A percentile compares a stretch with the other conserved stretches of the same genome.
These are phyloP conservation scores for Takashimella koratensis DNA, from an alignment of 1,284 basidiomycete genomes.

Conservation along the genomic window DNA sequence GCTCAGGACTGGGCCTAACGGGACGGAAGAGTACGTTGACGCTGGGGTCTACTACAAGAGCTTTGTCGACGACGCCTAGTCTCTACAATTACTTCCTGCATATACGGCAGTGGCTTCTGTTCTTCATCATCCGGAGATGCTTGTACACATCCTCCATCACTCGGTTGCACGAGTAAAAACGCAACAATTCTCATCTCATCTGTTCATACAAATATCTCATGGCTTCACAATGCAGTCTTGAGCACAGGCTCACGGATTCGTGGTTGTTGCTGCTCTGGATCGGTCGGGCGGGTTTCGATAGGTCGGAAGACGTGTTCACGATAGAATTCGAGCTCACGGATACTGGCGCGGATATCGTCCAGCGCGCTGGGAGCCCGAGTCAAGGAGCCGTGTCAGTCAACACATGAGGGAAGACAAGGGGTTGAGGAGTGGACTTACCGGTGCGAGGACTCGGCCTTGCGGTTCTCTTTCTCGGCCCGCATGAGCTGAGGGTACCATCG, in stretches of 20 bases:
- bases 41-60: conserved; percentile 81
- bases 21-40: conserved; percentile 80
- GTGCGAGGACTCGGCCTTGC: conserved; percentile 37
- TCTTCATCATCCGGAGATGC: too few relatives aligned
- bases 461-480: conserved; percentile 23
- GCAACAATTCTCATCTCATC: background rate
- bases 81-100: too few relatives aligned
- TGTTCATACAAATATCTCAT: too few relatives aligned
- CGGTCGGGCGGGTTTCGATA: conserved; percentile 14
- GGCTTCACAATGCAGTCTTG: conserved; percentile 30
- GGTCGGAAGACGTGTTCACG: conserved; percentile 46
- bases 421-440: conserved; percentile 21
- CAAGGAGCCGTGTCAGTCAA: background rate
- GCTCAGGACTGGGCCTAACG: conserved; percentile 59
- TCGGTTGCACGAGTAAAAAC: too few relatives aligned
- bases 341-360: conserved; percentile 52
- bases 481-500: conserved; percentile 49
- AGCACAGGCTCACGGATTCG: background rate
- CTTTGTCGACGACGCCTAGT: conserved; percentile 52
- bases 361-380: conserved; percentile 40
- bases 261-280: background rate
- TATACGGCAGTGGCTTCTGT: too few relatives aligned
- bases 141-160: too few relatives aligned
- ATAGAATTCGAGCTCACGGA: conserved; percentile 51
- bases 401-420: background rate